Evolutionary conservation across 306 rosid species (phyloP).

Genomic region (Fragaria nilgerrensis): DNA sequence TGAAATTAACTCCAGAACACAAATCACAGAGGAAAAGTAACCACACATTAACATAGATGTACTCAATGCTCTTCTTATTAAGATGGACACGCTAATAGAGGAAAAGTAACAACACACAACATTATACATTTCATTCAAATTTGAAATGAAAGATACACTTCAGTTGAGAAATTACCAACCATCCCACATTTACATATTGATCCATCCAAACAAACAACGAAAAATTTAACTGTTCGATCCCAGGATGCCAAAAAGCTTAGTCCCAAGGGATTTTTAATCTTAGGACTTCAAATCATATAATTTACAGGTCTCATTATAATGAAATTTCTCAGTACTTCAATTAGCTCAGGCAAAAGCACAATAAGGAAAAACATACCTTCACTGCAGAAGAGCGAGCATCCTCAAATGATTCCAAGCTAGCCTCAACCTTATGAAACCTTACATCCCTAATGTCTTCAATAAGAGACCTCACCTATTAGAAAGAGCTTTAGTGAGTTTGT

Average conservation of each 20-base stretch:
- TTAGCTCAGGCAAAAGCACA: neutral
- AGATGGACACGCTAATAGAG: no score
- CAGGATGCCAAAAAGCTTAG: neutral
- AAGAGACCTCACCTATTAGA: slow-evolving; percentile 78
- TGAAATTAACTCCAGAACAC: slow-evolving; percentile 13
- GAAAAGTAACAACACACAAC: neutral
- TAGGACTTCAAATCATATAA: neutral
- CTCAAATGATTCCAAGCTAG: slow-evolving; percentile 77
- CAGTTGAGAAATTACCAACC: neutral
- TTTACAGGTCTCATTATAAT: neutral
- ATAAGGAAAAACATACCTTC: slow-evolving; percentile 48
- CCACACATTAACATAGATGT: neutral
- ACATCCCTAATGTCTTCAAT: slow-evolving; percentile 87
- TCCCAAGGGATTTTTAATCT: neutral
- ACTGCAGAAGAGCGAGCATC: slow-evolving; percentile 87
- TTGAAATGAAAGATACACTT: neutral
- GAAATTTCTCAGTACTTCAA: neutral
- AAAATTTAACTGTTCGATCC: neutral
- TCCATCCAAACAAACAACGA: neutral
- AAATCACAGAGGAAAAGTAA: neutral
- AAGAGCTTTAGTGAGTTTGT: slow-evolving; percentile 24
- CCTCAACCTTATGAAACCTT: slow-evolving; percentile 90
- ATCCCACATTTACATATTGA: neutral
- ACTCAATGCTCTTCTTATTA: neutral
- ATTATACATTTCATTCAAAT: neutral